phyloP scores from a whole-genome alignment of 768 basidiomycete genomes.

The Phylloporus arenicola region DNA sequence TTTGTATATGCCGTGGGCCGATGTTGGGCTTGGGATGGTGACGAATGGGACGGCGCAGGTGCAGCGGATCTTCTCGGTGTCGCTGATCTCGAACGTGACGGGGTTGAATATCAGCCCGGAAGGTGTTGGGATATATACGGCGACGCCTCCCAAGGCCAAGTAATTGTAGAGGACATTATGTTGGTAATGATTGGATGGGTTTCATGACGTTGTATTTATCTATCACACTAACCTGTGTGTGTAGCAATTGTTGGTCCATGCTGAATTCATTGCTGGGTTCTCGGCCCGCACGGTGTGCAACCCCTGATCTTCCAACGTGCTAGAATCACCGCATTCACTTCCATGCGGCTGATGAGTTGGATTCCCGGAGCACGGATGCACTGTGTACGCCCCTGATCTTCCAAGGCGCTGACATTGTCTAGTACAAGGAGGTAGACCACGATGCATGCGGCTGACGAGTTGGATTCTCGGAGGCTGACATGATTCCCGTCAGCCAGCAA shows the following conservation, averaged over 20 bases:
- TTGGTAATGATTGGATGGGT: background rate
- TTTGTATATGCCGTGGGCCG: constrained; percentile 16
- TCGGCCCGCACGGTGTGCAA: too few relatives aligned
- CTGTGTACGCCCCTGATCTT: too few relatives aligned
- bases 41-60: constrained; percentile 19
- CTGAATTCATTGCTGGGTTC: too few relatives aligned
- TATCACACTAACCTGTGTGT: background rate
- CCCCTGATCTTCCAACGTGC: too few relatives aligned
- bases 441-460: constrained; percentile 9
- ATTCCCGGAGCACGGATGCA: too few relatives aligned
- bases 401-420: too few relatives aligned
- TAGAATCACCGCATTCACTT: too few relatives aligned
- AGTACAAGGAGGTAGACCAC: too few relatives aligned
- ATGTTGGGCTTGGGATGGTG: constrained; percentile 12
- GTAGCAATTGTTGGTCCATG: too few relatives aligned
- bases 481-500: constrained; percentile 6
- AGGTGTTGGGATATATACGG: constrained; percentile 23
- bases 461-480: constrained; percentile 15
- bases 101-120: constrained; percentile 16
- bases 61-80: constrained; percentile 9
- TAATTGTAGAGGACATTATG: too few relatives aligned
- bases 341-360: too few relatives aligned
- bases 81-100: constrained; percentile 14
- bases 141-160: constrained; percentile 1
- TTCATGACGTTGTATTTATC: background rate